Base-by-base conservation (phyloP, 495 filamentous ascomycete species). In the Podospora pseudoanserina region DNA sequence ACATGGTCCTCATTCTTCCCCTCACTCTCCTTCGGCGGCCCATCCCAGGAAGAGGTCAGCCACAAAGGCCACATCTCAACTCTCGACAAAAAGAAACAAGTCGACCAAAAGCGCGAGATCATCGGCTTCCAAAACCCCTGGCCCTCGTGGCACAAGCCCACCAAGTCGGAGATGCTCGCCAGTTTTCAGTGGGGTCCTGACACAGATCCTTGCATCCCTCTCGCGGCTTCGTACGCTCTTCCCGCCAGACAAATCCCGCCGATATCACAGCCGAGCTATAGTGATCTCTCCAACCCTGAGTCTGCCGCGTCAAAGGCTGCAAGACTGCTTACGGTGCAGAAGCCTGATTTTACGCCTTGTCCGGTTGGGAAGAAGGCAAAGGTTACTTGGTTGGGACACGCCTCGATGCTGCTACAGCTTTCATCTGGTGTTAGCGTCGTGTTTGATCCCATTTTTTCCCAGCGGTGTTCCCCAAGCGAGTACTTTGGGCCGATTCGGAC, bases 381-480 rank as follows among this genome's bases (percentile, higher is more conserved):
- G 49, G 65, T 60, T 3, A 87, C 85, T 6, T 85, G 82, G 82
- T 76, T 87, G 4, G 85, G 85, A 5, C 85, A 87, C 67, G 85
- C 85, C 11, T 75, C 75, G 30, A 77, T 82, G 49, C 75, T 87
- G 7, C 65, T 85, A 9, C 83, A 86, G 67, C 75, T 73, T 32
- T 70, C 68, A 0, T 32, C 74, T 23, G 70, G 71, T 0, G 9
- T 5, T 13, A 15, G 60, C 20, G 79, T 82, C 16, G 67, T 87
- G 2, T 81, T 82, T 57, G 86, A 88, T 72, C 85, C 86, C 1
- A 84, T 87, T 4, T 88, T 86, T 75, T 83, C 80, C 26, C 73
- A 77, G 63, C 75, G 84, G 6, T 84, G 81, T 26, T 82, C 81
- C 7, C 84, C 85, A 0, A 79, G 78, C 57, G 70, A 76, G 7